Conservation (phyloP, 2,329 filamentous ascomycete species). For the Herpomyces periplanetae region DNA sequence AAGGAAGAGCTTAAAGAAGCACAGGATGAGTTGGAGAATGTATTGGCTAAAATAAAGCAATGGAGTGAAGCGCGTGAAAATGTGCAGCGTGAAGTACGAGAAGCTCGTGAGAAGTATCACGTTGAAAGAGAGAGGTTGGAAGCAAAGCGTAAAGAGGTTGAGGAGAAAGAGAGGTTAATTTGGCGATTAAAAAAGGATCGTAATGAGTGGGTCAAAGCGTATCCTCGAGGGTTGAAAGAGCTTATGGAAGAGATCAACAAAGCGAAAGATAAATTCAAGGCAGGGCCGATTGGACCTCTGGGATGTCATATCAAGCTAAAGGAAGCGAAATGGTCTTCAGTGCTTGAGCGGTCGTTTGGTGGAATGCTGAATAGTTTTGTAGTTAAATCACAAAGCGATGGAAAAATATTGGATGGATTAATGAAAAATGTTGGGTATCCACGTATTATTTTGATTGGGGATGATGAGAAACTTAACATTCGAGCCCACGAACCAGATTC, state of each 20-base stretch:
- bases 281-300: constrained; percentile 51
- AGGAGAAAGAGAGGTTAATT: not conserved
- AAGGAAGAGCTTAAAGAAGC: constrained; percentile 6
- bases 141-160: not conserved
- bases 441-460: constrained; percentile 22
- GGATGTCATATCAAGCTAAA: constrained; percentile 34
- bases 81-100: not conserved
- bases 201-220: no score
- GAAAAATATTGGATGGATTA: constrained; percentile 21
- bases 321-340: constrained; percentile 41
- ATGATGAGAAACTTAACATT: constrained; percentile 15
- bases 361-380: constrained; percentile 30
- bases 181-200: no score
- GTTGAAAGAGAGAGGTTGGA: constrained; percentile 1
- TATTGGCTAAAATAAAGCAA: no score
- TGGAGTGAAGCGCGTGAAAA: not conserved
- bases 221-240: constrained; percentile 1
- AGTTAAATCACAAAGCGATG: constrained; percentile 35
- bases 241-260: no score
- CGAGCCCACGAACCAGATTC: constrained; percentile 29
- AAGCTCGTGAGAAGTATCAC: not conserved
- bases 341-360: constrained; percentile 43
- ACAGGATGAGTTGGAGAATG: constrained; percentile 10
- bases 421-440: constrained; percentile 18
- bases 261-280: no score